Percentiles rank a stretch among this genome's conserved stretches.
These are phyloP conservation scores for Parafenestella ontariensis DNA, from an alignment of 2,329 filamentous ascomycete species.

Conservation along the genomic window DNA sequence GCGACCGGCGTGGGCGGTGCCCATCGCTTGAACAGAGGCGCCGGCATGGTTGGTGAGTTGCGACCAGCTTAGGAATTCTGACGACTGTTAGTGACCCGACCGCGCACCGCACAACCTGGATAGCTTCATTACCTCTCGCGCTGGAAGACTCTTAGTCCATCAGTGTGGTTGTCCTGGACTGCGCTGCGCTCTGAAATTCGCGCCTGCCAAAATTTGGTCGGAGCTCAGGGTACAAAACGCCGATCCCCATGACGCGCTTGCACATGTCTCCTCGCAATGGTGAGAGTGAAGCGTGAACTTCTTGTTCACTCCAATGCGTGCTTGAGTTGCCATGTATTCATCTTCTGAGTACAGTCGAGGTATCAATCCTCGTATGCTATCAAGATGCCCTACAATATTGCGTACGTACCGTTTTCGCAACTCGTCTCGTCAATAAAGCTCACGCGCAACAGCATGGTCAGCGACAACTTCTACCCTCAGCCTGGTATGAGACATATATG, in stretches of 20 bases:
- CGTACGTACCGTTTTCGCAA: slow-evolving; percentile 52
- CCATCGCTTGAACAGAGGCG: slow-evolving; percentile 56
- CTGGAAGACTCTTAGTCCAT: too few relatives aligned
- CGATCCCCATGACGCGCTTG: slow-evolving; percentile 33
- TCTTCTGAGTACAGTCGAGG: slow-evolving; percentile 19
- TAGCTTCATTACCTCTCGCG: neutral
- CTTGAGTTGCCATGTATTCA: slow-evolving; percentile 32
- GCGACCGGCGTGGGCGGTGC: slow-evolving; percentile 48
- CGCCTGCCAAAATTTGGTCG: slow-evolving; percentile 39
- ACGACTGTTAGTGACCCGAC: neutral
- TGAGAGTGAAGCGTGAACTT: neutral
- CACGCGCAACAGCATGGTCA: slow-evolving; percentile 74
- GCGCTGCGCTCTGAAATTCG: slow-evolving; percentile 21
- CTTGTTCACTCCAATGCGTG: slow-evolving; percentile 3
- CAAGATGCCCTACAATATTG: slow-evolving; percentile 73
- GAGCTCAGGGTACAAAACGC: slow-evolving; percentile 28
- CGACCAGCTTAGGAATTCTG: neutral
- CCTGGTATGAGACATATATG: slow-evolving; percentile 62
- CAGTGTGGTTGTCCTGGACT: neutral
- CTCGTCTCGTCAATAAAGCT: slow-evolving; percentile 7
- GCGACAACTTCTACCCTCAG: slow-evolving; percentile 99
- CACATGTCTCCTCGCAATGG: slow-evolving; percentile 1
- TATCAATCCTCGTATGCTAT: slow-evolving; percentile 20
- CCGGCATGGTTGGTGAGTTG: slow-evolving; percentile 50
- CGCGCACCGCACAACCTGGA: neutral